Base-by-base conservation (phyloP, 352 stramenopile species). In the Globisporangium carolinianum region DNA sequence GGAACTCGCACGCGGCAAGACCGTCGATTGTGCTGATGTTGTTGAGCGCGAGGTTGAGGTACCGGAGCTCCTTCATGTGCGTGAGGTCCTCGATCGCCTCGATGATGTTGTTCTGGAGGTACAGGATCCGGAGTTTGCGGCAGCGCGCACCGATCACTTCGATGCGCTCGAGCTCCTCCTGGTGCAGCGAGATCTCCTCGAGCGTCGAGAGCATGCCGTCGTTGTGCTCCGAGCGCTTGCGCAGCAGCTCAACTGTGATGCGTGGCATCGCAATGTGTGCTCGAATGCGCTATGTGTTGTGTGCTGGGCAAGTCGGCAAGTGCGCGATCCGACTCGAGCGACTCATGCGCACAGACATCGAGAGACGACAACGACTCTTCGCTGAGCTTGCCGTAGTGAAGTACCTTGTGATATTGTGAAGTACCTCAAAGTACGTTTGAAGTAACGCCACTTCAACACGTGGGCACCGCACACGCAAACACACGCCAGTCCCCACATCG, bases 21-120 rank as follows among this genome's bases (percentile, higher is more conserved):
- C 87, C 89, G 67, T 97, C 89, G 59, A 98, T 95, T 45, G 78
- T 89, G 53, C 55, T 71, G 54, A 98, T 88, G 64, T 98, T 98
- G 72, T 98, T 98, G 14, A 98, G 76, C 35, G 94, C 94, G 52
- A 98, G 75, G 68, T 98, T 98, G 35, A 98, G 76, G 74, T 98
- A 98, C 59, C 96, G 79, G 14, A 98, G 74, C 57, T 94, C 76
- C 63, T 97, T 98, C 64, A 98, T 83, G 61, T 97, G 89, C 66
- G 88, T 85, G 53, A 98, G 68, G 65, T 97, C 89, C 60, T 97
- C 78, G 43, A 98, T 97, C 47, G 86, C 84, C 10, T 86, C 68
- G 61, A 98, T 98, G 62, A 98, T 97, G 72, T 98, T 98, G 78
- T 98, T 98, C 63, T 98, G 93, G 42, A 98, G 75, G 59, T 98